These are phyloP conservation scores for Lasiodiplodia citricola DNA, from an alignment of 2,329 filamentous ascomycete genomes.

Conservation along the genomic window DNA sequence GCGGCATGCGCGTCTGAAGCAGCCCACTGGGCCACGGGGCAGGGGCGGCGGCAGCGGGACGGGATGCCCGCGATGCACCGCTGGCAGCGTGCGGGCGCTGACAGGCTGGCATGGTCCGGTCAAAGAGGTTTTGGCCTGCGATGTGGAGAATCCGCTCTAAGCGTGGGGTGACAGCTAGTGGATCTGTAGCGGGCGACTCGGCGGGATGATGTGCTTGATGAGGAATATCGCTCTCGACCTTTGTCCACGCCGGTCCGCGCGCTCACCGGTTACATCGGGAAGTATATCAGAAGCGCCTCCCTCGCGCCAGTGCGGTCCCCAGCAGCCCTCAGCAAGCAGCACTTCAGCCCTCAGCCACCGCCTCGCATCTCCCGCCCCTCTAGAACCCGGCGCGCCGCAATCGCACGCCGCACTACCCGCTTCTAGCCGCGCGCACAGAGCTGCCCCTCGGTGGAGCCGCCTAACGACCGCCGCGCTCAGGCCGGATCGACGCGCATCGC, in stretches of 20 bases:
- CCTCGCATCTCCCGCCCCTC: not conserved
- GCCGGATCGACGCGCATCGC: constrained; percentile 15
- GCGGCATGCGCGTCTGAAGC: constrained; percentile 21
- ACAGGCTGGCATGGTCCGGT: constrained; percentile 17
- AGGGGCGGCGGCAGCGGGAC: constrained; percentile 25
- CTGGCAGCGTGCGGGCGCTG: constrained; percentile 6
- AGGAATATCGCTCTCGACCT: constrained; percentile 25
- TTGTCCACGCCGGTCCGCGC: constrained; percentile 5
- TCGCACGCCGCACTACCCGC: constrained; percentile 1
- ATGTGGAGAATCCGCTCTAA: constrained; percentile 15
- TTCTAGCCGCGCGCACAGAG: constrained; percentile 21
- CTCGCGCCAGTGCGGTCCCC: not conserved
- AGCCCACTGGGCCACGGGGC: constrained; percentile 8
- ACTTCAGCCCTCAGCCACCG: constrained; percentile 9
- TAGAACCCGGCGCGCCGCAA: not conserved
- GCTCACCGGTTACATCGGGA: not conserved
- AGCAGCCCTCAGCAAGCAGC: not conserved
- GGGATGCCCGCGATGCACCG: constrained; percentile 16
- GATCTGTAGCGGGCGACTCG: constrained; percentile 21
- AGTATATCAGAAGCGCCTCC: constrained; percentile 7
- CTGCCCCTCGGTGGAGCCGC: constrained; percentile 16
- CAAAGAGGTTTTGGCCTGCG: not conserved
- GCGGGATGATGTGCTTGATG: constrained; percentile 24
- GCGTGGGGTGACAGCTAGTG: constrained; percentile 21
- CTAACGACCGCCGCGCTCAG: not conserved